Evolutionary conservation across 2,329 filamentous ascomycete genomes (phyloP), one percentile per base, ranked within the genome.

Genomic region (Mycosphaerella sp.): DNA sequence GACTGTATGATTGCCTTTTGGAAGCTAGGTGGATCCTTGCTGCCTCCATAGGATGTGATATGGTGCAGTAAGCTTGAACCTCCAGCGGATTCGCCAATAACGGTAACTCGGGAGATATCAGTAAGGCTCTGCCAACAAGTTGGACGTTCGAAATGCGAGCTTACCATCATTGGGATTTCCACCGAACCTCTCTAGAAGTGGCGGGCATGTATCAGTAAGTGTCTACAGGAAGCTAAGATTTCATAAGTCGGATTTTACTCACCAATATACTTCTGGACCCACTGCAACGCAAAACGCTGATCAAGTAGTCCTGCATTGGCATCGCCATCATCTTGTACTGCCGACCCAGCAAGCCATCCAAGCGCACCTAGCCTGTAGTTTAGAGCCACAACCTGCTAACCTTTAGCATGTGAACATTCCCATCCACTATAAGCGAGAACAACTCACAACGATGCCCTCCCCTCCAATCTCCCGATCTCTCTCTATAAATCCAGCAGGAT

Each of bases 41-140:
- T 58, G 8, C 74, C 76, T 30, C 76, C 77, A 37, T 60, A 63
- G 8, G 65, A 68, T 12, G 77, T 80, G 53, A 80, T 74, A 49
- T 81, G 77, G 57, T 80, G 76, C 65, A 79, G 71, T 50, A 81
- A 73, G 2, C 72, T 76, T 0, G 76, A 76, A 6, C 69, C 77
- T 25, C 78, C 78, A 7, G 78, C 76, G 13, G 72, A 76, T 53
- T 76, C 66, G 5, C 76, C 77, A 14, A 78, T 69, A 12, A 79
- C 68, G 6, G 62, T 65, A 17, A 62, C 43, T 46, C 4, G 12
- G 8, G 25, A 44, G 18, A n/a, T 16, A 12, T 41, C 13, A 34
- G 43, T 28, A 17, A 46, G 43, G 6, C 8, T 14, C n/a, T 14
- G 7, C 3, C 14, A 9, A 18, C n/a, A 8, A 13, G n/a, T n/a